Percentiles rank a stretch among this genome's conserved stretches.
phyloP scores from a whole-genome alignment of 495 filamentous ascomycete species.

The Penicillium malachiteum region DNA sequence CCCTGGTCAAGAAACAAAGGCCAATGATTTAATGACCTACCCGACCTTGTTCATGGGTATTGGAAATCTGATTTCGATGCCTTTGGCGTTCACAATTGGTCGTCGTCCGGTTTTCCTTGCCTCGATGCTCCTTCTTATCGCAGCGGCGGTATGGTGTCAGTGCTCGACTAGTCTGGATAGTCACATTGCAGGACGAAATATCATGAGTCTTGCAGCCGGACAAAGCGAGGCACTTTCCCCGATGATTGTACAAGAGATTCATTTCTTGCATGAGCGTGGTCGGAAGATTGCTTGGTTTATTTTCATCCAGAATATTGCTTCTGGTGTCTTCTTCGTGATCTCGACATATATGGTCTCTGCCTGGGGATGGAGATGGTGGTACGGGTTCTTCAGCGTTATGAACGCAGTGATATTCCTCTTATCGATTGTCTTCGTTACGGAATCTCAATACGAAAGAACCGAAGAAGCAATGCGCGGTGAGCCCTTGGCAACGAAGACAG shows the following conservation, averaged over 20 bases:
- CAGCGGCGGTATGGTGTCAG: slow-evolving; percentile 22
- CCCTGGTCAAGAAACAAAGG: slow-evolving; percentile 17
- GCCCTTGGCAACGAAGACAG: not conserved
- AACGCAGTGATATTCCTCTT: slow-evolving; percentile 13
- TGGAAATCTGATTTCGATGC: slow-evolving; percentile 28
- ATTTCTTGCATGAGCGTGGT: slow-evolving; percentile 22
- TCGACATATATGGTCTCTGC: slow-evolving; percentile 18
- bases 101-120: slow-evolving; percentile 26
- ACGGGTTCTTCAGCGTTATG: slow-evolving; percentile 21
- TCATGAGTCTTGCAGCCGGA: slow-evolving; percentile 27
- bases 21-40: slow-evolving; percentile 25
- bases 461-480: slow-evolving; percentile 9
- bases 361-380: slow-evolving; percentile 27
- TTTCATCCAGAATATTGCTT: slow-evolving; percentile 17
- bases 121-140: slow-evolving; percentile 22
- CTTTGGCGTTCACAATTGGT: slow-evolving; percentile 19
- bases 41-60: slow-evolving; percentile 32
- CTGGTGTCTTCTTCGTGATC: slow-evolving; percentile 16
- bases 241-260: slow-evolving; percentile 24
- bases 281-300: slow-evolving; percentile 22
- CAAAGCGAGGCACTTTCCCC: slow-evolving; percentile 28
- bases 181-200: slow-evolving; percentile 27
- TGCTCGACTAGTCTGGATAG: slow-evolving; percentile 15
- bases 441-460: slow-evolving; percentile 15
- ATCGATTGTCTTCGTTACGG: slow-evolving; percentile 11